Base-by-base conservation (phyloP, 345 rosid genomes). In the Garcia nutans region DNA sequence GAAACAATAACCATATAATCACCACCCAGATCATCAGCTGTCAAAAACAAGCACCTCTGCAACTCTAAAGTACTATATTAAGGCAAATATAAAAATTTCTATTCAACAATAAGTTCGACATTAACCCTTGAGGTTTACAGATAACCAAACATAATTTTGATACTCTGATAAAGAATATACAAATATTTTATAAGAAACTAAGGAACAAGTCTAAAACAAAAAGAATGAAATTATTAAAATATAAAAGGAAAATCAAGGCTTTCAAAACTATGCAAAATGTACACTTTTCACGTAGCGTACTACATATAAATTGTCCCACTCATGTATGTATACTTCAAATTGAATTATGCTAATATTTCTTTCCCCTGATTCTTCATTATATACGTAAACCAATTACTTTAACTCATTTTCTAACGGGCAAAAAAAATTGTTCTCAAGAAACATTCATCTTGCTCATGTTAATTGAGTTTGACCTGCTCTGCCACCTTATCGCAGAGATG, bases 211-310 rank as follows among this genome's bases (percentile, higher is more conserved):
- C 28, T 8, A 10, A 60, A 10, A 15, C 31, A 26, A 10, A 10
- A 16, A 60, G 7, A 16, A 5, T 5, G 8, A 16, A 54, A 54
- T 17, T 47, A 47, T 17, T 54, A 19, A 15, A 54, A 6, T 62
- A 60, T 47, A 37, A 28, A 28, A 49, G 28, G 2, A 28, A 55
- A 20, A 52, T 11, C 5, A 41, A 1, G 52, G n/a, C 13, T 33
- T 63, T 59, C 19, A 76, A 84, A 85, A 73, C 85, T 66, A 79
- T 70, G 86, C 92, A 87, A 88, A 90, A 90, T 89, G 87, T 94
- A 92, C 98, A 92, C 33, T 81, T 86, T 70, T 24, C 71, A 72
- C 62, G 75, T n/a, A 47, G 75, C 80, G 59, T 75, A 74, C 24
- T 77, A 80, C 78, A 85, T 74, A 65, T 57, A 81, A 74, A 70